Base-by-base conservation (phyloP, 2,329 filamentous ascomycete genomes). In the Sphaerostilbella broomeana region DNA sequence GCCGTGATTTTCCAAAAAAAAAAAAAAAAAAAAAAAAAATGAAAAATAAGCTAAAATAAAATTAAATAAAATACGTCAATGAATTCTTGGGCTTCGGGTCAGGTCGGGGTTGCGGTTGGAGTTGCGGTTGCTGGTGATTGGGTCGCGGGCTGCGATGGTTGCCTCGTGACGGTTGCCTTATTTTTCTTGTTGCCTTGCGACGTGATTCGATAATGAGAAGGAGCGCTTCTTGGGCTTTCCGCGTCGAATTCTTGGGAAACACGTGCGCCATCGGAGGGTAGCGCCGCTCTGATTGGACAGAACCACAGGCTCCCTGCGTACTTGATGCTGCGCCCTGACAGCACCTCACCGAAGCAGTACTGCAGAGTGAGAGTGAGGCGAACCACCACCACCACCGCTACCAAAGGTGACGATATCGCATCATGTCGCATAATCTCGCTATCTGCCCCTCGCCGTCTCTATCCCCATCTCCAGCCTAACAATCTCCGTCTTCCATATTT, bases 201-300 rank as follows among this genome's bases (percentile, higher is more conserved):
- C 22, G 22, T 25, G n/a, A n/a, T n/a, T n/a, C n/a, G n/a, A n/a
- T 30, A 26, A n/a, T 20, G 25, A 13, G 20, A 35, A 29, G n/a
- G n/a, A 21, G 17, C 18, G 10, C 10, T 19, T 25, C 27, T 29
- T 32, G 21, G 15, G 16, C 27, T 24, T n/a, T 6, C 11, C 6
- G 25, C 6, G 25, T 28, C 6, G 25, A 6, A 22, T 17, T n/a
- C n/a, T n/a, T n/a, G n/a, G n/a, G 28, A 11, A 31, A 10, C n/a
- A 21, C 30, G 22, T 22, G 21, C 19, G 13, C 18, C 17, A 26
- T 35, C 38, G 35, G 39, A 38, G 35, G 13, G 19, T 32, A 19
- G 19, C 13, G 20, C 35, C 12, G 9, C 16, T 30, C 21, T 46
- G 36, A 46, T 46, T 46, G 44, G 44, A 19, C 29, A 18, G 22